A percentile compares a stretch with the other conserved stretches of the same genome.
Evolutionary conservation across 441 rosid species (phyloP).

Genomic region (Croton laevigatus): DNA sequence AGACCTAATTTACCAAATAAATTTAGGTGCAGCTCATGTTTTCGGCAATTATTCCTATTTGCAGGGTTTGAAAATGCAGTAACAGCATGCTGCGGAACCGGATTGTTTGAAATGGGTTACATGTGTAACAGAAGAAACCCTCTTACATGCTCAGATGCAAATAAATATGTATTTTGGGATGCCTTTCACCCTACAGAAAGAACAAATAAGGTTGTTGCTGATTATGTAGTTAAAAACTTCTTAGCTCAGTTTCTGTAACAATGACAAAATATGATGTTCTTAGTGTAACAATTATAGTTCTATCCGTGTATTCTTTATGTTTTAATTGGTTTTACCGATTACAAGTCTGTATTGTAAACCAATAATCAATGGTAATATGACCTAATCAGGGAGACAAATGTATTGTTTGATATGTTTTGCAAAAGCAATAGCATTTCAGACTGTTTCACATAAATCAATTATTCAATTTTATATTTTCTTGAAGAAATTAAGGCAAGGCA

Average conservation of each 20-base stretch:
- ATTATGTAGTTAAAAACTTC: conserved; percentile 23
- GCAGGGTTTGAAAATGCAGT: conserved; percentile 55
- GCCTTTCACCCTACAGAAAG: conserved; percentile 60
- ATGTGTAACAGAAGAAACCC: conserved; percentile 42
- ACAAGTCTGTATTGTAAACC: background rate
- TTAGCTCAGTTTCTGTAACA: conserved; percentile 21
- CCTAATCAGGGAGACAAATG: background rate
- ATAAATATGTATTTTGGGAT: conserved; percentile 64
- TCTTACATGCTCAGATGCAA: conserved; percentile 56
- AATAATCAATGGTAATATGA: background rate
- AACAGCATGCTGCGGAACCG: conserved; percentile 66
- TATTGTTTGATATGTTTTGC: background rate
- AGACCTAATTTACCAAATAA: background rate
- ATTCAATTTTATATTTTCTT: background rate
- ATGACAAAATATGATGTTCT: background rate
- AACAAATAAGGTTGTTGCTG: conserved; percentile 44
- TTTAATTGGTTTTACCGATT: background rate
- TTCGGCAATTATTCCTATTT: background rate
- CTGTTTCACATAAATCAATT: background rate
- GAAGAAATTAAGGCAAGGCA: background rate
- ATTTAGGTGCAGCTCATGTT: background rate
- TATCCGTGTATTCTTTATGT: background rate
- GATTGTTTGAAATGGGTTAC: conserved; percentile 50
- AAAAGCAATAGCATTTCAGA: background rate
- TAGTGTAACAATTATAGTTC: background rate